Base-by-base conservation (phyloP, 2,329 filamentous ascomycete species). In the Aspergillus hortae region DNA sequence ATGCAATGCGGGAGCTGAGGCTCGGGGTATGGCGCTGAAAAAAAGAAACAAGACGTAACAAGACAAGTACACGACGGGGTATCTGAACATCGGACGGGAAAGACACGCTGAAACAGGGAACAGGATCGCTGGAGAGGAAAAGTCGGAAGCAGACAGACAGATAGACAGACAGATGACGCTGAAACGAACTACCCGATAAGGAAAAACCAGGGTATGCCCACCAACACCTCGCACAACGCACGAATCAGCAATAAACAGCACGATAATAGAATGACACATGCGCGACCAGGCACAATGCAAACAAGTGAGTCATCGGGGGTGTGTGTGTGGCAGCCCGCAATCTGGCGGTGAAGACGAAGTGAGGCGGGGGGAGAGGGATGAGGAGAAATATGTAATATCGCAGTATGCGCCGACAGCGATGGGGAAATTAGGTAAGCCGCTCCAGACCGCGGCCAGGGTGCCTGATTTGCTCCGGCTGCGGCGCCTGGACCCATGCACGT, bases 1-100 rank as follows among this genome's bases (percentile, higher is more conserved):
- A 55, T 44, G 30, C 48, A 52, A 38, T 44, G 54, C 48, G 38
- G 53, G 58, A 61, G 58, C 55, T 58, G 55, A 59, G 14, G 49
- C 58, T 61, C 58, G 57, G 23, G 59, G 59, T 61, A 61, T 59
- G 59, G 50, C 41, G 51, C 25, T 30, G 11, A 46, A 52, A 48
- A 46, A 23, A 53, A 36, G 47, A 42, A 23, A 44, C 41, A 44
- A 40, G 19, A 19, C 19, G 19, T 19, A 19, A 19, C 19, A 19
- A 19, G 19, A 30, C 27, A 48, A 51, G 55, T 57, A 61, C 57
- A 61, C 46, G 57, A 61, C 48, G 32, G 59, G 59, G 57, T 60
- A 61, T 61, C 56, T 51, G 52, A 56, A 54, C 56, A 43, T 30
- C 27, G 44, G 46, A 54, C 44, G 48, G 49, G 33, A 21, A 46